A percentile compares a stretch with the other conserved stretches of the same genome.
Conservation (phyloP, 148 eudicot species). For the Cornus kousa region DNA sequence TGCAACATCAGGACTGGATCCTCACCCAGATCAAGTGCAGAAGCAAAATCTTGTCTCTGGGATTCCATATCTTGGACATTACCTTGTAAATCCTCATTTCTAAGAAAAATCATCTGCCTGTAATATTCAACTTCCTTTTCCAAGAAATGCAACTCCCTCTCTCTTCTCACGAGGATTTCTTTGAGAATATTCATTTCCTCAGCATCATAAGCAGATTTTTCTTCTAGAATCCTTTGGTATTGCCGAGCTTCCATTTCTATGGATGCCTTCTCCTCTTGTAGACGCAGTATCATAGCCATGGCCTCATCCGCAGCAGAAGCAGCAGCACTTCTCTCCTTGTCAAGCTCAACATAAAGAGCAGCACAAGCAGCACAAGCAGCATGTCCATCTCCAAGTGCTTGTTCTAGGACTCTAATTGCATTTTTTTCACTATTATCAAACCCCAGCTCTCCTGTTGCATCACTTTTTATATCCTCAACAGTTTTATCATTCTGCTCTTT, state of each 20-base stretch:
- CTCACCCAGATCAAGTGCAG: constrained; percentile 37
- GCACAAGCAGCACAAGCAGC: constrained; percentile 62
- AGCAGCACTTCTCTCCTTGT: constrained; percentile 91
- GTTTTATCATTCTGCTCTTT: constrained; percentile 18
- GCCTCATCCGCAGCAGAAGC: constrained; percentile 97
- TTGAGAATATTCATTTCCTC: constrained; percentile 92
- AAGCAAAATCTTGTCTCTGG: constrained; percentile 24
- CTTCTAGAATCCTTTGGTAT: constrained; percentile 88
- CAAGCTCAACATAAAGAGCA: constrained; percentile 75
- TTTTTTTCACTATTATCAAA: constrained; percentile 37
- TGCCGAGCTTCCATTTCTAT: constrained; percentile 93
- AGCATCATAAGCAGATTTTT: constrained; percentile 81
- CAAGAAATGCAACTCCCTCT: constrained; percentile 70
- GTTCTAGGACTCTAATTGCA: constrained; percentile 48
- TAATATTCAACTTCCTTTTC: constrained; percentile 86
- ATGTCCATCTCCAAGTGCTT: constrained; percentile 66
- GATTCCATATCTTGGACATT: constrained; percentile 18
- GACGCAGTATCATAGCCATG: constrained; percentile 90
- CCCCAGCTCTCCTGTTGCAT: constrained; percentile 16
- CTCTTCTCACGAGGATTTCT: constrained; percentile 80
- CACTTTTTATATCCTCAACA: constrained; percentile 26
- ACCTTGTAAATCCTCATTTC: constrained; percentile 34
- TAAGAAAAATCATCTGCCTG: constrained; percentile 44
- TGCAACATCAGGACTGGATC: constrained; percentile 60
- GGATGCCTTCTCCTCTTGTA: constrained; percentile 91